Conservation (phyloP, 1,284 basidiomycete genomes). For the Moesziomyces parantarcticus region DNA sequence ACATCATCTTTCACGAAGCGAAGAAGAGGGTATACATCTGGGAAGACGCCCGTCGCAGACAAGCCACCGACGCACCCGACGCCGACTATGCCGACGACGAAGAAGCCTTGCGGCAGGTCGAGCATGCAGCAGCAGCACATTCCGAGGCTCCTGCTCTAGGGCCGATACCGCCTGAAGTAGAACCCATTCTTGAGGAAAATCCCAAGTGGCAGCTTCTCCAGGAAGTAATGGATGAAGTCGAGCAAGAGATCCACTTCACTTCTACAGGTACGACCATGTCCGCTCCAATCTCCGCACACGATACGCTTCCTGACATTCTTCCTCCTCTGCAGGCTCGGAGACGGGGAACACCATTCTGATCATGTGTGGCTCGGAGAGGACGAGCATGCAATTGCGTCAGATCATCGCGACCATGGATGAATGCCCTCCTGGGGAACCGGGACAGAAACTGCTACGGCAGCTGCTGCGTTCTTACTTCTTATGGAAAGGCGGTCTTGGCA, state of each 20-base stretch:
- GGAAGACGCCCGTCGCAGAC: conserved; percentile 58
- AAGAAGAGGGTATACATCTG: conserved; percentile 81
- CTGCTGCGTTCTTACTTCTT: conserved; percentile 79
- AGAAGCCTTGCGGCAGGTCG: conserved; percentile 62
- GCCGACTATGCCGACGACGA: conserved; percentile 58
- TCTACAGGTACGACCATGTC: conserved; percentile 29
- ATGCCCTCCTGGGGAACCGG: conserved; percentile 56
- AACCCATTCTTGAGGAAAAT: conserved; percentile 88
- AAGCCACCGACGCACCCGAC: neutral
- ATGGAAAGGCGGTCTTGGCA: conserved; percentile 79
- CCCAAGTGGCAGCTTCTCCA: conserved; percentile 92
- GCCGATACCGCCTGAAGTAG: conserved; percentile 76
- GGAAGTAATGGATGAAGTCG: conserved; percentile 89
- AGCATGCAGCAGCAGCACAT: conserved; percentile 1
- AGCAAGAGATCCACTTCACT: conserved; percentile 78
- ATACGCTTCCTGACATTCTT: conserved; percentile 8
- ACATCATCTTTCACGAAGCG: conserved; percentile 85
- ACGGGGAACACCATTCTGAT: conserved; percentile 62
- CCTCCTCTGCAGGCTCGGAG: conserved; percentile 7
- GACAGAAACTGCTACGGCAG: conserved; percentile 77
- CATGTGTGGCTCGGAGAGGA: conserved; percentile 60
- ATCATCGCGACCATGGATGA: conserved; percentile 55
- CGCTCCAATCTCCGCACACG: neutral
- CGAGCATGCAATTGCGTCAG: conserved; percentile 56
- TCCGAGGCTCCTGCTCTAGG: conserved; percentile 2